These are phyloP conservation scores for Fomes fomentarius DNA, from an alignment of 1,284 basidiomycete genomes.

Conservation along the genomic window DNA sequence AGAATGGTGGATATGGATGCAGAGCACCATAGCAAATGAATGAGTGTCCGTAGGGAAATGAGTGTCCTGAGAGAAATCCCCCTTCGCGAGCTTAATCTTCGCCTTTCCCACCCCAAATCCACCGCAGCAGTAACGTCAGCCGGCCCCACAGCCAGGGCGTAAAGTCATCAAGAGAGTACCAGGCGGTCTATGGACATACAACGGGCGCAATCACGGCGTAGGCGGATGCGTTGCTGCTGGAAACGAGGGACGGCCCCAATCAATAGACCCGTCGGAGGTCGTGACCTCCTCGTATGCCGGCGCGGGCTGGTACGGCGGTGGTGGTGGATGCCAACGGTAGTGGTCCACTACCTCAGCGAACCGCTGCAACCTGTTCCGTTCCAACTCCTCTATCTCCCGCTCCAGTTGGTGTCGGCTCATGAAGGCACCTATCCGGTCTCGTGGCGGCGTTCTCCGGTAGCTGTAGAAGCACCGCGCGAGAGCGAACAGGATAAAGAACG, in stretches of 20 bases:
- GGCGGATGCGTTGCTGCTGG: background rate
- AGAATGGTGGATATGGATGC: background rate
- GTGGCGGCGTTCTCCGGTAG: conserved; percentile 47
- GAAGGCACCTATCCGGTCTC: conserved; percentile 46
- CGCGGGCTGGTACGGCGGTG: conserved; percentile 46
- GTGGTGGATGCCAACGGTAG: conserved; percentile 26
- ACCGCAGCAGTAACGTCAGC: background rate
- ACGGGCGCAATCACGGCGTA: background rate
- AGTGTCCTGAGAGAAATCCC: background rate
- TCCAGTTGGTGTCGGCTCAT: conserved; percentile 52
- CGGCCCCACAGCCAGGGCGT: background rate
- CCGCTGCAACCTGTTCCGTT: conserved; percentile 29
- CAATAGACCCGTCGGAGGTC: conserved; percentile 6
- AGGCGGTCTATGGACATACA: no score
- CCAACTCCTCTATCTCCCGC: conserved; percentile 51
- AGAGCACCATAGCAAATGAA: background rate
- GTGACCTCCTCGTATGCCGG: conserved; percentile 33
- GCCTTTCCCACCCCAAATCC: background rate
- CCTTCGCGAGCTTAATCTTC: background rate
- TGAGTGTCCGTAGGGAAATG: background rate
- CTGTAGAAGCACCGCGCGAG: conserved; percentile 45
- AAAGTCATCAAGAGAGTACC: background rate
- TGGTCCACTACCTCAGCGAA: conserved; percentile 17
- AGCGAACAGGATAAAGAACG: conserved; percentile 37
- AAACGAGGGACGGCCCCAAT: conserved; percentile 3